Percentiles rank a stretch among this genome's conserved stretches.
Conservation (phyloP, 441 rosid species). For the Syzygium syzygioides region DNA sequence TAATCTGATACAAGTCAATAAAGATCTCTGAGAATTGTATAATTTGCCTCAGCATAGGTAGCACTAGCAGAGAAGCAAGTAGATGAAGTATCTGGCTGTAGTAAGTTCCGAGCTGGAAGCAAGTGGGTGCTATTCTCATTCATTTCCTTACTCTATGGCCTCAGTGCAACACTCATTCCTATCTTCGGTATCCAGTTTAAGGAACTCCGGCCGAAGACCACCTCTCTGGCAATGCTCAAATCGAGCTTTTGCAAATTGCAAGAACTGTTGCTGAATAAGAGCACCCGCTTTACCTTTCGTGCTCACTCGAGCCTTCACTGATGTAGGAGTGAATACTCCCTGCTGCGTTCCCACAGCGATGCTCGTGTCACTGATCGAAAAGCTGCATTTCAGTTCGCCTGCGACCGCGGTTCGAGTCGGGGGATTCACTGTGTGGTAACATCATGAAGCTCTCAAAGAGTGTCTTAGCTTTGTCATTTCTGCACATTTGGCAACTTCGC, state of each 20-base stretch:
- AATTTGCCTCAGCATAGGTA: not conserved
- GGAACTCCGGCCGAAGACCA: slow-evolving; percentile 12
- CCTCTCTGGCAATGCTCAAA: slow-evolving; percentile 27
- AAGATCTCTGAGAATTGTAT: not conserved
- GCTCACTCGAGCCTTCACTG: slow-evolving; percentile 36
- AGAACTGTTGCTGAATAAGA: slow-evolving; percentile 27
- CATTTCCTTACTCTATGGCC: slow-evolving; percentile 7
- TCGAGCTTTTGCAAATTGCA: slow-evolving; percentile 23
- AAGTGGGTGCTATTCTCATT: not conserved
- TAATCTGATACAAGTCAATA: not conserved
- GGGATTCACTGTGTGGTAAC: slow-evolving; percentile 21
- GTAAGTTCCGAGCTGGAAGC: not conserved
- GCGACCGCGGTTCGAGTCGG: slow-evolving; percentile 33
- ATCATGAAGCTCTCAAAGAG: slow-evolving; percentile 22
- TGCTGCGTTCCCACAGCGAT: slow-evolving; percentile 36
- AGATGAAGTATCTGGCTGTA: not conserved
- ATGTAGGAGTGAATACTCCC: slow-evolving; percentile 26
- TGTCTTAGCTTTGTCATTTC: slow-evolving; percentile 31
- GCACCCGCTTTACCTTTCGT: slow-evolving; percentile 23
- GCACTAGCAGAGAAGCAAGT: not conserved
- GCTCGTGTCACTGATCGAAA: slow-evolving; percentile 8
- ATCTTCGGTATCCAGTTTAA: slow-evolving; percentile 21
- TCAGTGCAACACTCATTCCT: slow-evolving; percentile 28
- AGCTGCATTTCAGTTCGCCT: slow-evolving; percentile 34
- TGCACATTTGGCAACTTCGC: slow-evolving; percentile 11